Evolutionary conservation across 768 basidiomycete genomes (phyloP).

Genomic region (Tulasnella sp.): DNA sequence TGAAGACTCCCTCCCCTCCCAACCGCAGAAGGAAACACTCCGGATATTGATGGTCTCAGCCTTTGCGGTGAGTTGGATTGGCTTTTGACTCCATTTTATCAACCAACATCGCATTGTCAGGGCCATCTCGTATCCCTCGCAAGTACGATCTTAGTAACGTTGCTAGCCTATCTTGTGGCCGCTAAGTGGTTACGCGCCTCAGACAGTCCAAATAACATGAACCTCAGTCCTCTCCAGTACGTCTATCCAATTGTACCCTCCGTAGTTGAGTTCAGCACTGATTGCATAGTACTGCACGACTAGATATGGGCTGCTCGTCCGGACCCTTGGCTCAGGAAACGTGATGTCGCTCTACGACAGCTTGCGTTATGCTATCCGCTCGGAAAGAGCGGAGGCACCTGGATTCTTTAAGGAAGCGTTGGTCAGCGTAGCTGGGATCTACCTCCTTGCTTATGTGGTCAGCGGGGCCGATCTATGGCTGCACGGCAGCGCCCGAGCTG

Average conservation of each 20-base stretch:
- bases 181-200: neutral
- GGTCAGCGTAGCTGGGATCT: too few species aligned
- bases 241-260: neutral
- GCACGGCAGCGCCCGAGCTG: too few species aligned
- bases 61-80: neutral
- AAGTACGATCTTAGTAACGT: neutral
- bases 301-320: too few species aligned
- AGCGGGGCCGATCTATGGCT: too few species aligned
- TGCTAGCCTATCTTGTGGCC: neutral
- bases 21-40: neutral
- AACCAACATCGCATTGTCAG: neutral
- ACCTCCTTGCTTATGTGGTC: too few species aligned
- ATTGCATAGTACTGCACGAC: neutral
- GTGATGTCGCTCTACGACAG: too few species aligned
- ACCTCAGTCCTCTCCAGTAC: neutral
- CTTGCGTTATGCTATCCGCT: too few species aligned
- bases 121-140: neutral
- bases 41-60: neutral
- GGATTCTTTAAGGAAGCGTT: too few species aligned
- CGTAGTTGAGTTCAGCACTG: neutral
- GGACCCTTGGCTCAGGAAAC: too few species aligned
- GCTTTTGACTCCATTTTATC: neutral
- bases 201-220: neutral
- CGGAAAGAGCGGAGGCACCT: too few species aligned
- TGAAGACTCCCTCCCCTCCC: neutral